phyloP scores from a whole-genome alignment of 2,329 filamentous ascomycete genomes.

The Neonectria neomacrospora region DNA sequence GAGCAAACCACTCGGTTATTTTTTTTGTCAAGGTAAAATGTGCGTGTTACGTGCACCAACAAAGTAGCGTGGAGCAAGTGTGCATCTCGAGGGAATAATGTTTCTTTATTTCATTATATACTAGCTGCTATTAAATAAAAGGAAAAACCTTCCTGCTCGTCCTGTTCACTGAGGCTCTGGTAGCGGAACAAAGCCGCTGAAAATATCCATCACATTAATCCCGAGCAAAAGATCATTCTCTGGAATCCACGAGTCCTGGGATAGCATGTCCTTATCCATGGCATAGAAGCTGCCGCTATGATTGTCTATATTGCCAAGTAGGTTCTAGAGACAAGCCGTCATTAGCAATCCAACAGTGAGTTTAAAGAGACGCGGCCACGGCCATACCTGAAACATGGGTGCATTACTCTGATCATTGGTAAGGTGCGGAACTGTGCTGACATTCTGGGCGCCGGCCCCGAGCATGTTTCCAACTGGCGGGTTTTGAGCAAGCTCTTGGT shows the following conservation, averaged over 20 bases:
- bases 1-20: no score
- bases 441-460: neutral
- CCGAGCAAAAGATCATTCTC: slow-evolving; percentile 34
- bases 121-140: no score
- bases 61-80: no score
- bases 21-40: no score
- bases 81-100: no score
- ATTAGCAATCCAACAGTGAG: neutral
- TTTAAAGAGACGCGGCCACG: neutral
- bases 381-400: slow-evolving; percentile 15
- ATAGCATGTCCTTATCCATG: slow-evolving; percentile 20
- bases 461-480: neutral
- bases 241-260: slow-evolving; percentile 31
- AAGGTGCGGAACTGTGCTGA: neutral
- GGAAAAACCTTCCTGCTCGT: neutral
- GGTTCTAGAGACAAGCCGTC: neutral
- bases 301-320: neutral
- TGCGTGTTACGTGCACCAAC: no score
- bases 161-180: slow-evolving; percentile 10
- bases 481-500: slow-evolving; percentile 4
- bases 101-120: no score
- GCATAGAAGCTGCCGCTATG: neutral
- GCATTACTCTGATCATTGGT: neutral
- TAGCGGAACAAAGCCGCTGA: slow-evolving; percentile 25
- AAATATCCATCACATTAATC: slow-evolving; percentile 41